phyloP scores from a whole-genome alignment of 2,329 filamentous ascomycete genomes.

The Paraconiothyrium sp. region DNA sequence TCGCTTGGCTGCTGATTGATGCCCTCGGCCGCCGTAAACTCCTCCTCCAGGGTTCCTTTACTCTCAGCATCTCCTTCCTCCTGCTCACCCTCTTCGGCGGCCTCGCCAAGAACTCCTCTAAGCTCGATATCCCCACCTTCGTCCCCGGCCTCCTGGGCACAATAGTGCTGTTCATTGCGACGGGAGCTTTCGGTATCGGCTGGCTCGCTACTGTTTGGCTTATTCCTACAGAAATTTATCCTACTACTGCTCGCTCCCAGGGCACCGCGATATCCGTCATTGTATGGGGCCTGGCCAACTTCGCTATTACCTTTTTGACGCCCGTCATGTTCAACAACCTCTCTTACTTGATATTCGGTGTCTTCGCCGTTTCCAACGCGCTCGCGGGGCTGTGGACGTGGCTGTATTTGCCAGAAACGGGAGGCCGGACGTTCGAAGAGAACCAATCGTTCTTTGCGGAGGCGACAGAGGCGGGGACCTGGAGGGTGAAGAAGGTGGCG shows the following conservation, averaged over 20 bases:
- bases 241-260: conserved; percentile 63
- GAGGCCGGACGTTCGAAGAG: conserved; percentile 67
- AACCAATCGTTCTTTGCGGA: conserved; percentile 68
- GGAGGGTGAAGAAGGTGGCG: conserved; percentile 63
- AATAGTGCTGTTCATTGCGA: conserved; percentile 65
- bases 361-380: conserved; percentile 65
- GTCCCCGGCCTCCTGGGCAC: conserved; percentile 62
- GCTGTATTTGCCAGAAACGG: conserved; percentile 63
- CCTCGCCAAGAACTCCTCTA: conserved; percentile 54
- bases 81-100: conserved; percentile 63
- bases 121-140: conserved; percentile 52
- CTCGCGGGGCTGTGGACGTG: conserved; percentile 66
- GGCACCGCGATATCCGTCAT: conserved; percentile 65
- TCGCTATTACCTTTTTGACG: conserved; percentile 65
- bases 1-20: conserved; percentile 69
- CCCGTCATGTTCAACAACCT: conserved; percentile 69
- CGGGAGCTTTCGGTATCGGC: conserved; percentile 68
- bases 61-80: conserved; percentile 60
- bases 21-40: conserved; percentile 63
- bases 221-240: conserved; percentile 68
- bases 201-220: conserved; percentile 70
- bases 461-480: conserved; percentile 61
- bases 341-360: conserved; percentile 66
- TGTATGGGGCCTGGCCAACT: conserved; percentile 67
- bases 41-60: conserved; percentile 62